Conservation (phyloP, 441 rosid genomes). For the Eruca vesicaria region DNA sequence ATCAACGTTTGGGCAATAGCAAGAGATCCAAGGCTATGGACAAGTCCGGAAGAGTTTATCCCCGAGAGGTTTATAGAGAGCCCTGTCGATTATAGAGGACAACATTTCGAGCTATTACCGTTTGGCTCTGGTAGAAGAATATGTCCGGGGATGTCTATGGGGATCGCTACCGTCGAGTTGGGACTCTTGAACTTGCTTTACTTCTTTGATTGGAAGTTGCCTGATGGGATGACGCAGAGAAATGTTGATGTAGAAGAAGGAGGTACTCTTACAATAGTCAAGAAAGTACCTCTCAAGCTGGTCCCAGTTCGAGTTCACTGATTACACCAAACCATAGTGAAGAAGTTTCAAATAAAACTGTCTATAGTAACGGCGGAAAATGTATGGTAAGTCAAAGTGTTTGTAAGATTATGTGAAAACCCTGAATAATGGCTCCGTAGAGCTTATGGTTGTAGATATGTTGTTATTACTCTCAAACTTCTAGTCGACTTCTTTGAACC, state of each 20-base stretch:
- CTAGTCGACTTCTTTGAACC: not conserved
- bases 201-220: conserved; percentile 36
- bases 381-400: not conserved
- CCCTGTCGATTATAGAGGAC: conserved; percentile 28
- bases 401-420: not conserved
- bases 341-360: not conserved
- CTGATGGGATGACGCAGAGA: conserved; percentile 23
- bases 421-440: not conserved
- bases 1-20: conserved; percentile 30
- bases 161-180: conserved; percentile 3
- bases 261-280: conserved; percentile 13
- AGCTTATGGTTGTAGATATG: not conserved
- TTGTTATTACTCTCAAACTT: not conserved
- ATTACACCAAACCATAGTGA: not conserved
- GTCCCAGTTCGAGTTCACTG: conserved; percentile 23
- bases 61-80: conserved; percentile 33
- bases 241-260: conserved; percentile 24
- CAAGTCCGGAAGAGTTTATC: conserved; percentile 30
- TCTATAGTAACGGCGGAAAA: not conserved
- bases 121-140: conserved; percentile 40
- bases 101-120: conserved; percentile 29
- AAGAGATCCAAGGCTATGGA: conserved; percentile 31
- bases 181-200: conserved; percentile 35
- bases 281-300: conserved; percentile 28
- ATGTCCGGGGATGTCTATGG: conserved; percentile 31